Evolutionary conservation across 2,329 filamentous ascomycete species (phyloP), one percentile per base, ranked within the genome.

Genomic region (Camillea tinctor): DNA sequence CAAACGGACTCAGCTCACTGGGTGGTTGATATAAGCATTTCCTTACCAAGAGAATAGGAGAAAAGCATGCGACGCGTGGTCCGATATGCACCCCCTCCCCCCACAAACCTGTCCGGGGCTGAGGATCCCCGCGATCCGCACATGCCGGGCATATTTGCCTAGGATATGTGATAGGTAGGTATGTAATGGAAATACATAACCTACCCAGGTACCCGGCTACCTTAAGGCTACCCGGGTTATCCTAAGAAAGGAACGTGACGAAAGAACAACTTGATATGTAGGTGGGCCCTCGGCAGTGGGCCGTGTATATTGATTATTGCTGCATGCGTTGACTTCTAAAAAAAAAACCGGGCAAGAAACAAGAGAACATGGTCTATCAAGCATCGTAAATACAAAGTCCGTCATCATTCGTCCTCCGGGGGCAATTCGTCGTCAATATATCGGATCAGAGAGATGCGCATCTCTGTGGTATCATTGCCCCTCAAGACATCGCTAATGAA

Each of bases 391-490:
- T 44, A 44, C 36, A 44, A 44, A 44, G n/a, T 44, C 5, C 54
- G 24, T 23, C 73, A 52, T 60, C 84, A 97, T 72, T 99, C 95
- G 72, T 99, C 95, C 74, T 98, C 95, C 8, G 92, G 93, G 21
- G 95, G 95, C 80, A 99, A 87, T 78, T 99, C 95, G 73, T 99
- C 95, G 72, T 99, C 95, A 68, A 99, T 96, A 74, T 96, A 97
- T 69, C 94, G 86, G 70, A 98, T 86, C 69, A 99, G 79, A 24
- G 92, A 92, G 71, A 99, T 89, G 71, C 94, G 85, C 91, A 99
- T 97, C 81, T 99, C 95, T 1, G 95, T 99, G 19, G 91, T 94
- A 74, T 99, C 95, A 71, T 97, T 94, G 2, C 95, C 95, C 59
- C 93, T 87, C 61, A 99, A 81, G 30, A 97, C 85, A 75, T 99